phyloP scores from a whole-genome alignment of 306 rosid genomes.

The Heteromeles arbutifolia region DNA sequence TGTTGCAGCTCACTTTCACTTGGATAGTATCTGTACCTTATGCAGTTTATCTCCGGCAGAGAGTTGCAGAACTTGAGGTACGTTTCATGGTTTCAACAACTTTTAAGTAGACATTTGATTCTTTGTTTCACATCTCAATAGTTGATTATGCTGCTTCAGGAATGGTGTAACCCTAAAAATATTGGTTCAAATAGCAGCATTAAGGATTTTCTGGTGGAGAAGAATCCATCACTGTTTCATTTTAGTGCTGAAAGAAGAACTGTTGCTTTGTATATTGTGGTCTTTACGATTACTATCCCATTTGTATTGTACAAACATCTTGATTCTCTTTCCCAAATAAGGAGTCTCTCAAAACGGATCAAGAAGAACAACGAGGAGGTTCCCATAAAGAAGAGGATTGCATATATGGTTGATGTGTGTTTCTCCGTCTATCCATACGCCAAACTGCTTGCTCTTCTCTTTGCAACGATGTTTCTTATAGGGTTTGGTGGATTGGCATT shows the following conservation, averaged over 20 bases:
- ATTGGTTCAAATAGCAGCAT: slow-evolving; percentile 15
- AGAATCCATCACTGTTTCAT: slow-evolving; percentile 15
- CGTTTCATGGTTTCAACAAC: not conserved
- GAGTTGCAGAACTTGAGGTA: slow-evolving; percentile 63
- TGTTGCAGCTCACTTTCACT: slow-evolving; percentile 55
- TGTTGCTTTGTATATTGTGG: slow-evolving; percentile 59
- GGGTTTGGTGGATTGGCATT: slow-evolving; percentile 92
- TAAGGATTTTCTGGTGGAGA: slow-evolving; percentile 16
- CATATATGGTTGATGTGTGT: slow-evolving; percentile 83
- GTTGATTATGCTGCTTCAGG: slow-evolving; percentile 34
- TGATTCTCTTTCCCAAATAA: slow-evolving; percentile 59
- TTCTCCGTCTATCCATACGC: slow-evolving; percentile 96
- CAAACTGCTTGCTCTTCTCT: slow-evolving; percentile 90
- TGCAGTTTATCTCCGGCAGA: slow-evolving; percentile 43
- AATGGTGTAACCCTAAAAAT: slow-evolving; percentile 25
- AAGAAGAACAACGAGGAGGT: slow-evolving; percentile 67
- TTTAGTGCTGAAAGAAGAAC: slow-evolving; percentile 49
- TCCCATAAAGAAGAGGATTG: slow-evolving; percentile 83
- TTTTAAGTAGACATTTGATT: not conserved
- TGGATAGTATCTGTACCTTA: slow-evolving; percentile 47
- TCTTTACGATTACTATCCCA: slow-evolving; percentile 54
- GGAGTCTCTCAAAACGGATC: slow-evolving; percentile 44
- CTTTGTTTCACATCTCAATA: not conserved
- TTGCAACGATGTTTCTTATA: slow-evolving; percentile 81
- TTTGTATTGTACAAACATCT: slow-evolving; percentile 69